Percentiles rank a stretch among this genome's conserved stretches.
These are phyloP conservation scores for Myxozyma nipponensis DNA, from an alignment of 805 yeast species.

Conservation along the genomic window DNA sequence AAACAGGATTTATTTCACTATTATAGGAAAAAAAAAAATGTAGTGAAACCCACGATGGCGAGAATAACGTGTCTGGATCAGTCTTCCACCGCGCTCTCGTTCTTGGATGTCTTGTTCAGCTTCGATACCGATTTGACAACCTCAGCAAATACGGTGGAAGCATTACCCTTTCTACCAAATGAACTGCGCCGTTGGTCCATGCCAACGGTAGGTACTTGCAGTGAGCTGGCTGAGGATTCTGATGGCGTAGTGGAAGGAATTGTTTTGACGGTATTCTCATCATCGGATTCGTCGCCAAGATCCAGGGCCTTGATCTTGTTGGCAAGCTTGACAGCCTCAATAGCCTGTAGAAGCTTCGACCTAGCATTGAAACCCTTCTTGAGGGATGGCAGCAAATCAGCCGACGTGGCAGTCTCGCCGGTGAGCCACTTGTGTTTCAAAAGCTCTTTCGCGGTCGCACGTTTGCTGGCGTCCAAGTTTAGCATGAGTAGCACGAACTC, in stretches of 20 bases:
- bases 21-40: too few species aligned
- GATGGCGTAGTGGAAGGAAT: background rate
- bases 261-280: constrained; percentile 41
- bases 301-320: constrained; percentile 71
- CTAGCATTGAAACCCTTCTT: constrained; percentile 80
- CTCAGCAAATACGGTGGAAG: constrained; percentile 49
- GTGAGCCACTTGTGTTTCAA: constrained; percentile 72
- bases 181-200: constrained; percentile 9
- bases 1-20: too few species aligned
- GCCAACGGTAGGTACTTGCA: background rate
- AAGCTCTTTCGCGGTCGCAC: constrained; percentile 60
- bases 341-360: constrained; percentile 76
- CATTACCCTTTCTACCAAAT: constrained; percentile 17
- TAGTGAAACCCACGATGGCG: too few species aligned
- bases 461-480: constrained; percentile 58
- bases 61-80: too few species aligned
- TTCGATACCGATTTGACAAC: constrained; percentile 65
- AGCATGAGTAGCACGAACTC: constrained; percentile 69
- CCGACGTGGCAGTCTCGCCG: constrained; percentile 40
- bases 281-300: constrained; percentile 47
- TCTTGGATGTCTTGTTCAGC: constrained; percentile 45
- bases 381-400: constrained; percentile 77
- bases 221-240: background rate
- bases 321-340: constrained; percentile 75
- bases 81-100: background rate